Conservation (phyloP, 108 stramenopile genomes). For the Schizochytrium sp. region DNA sequence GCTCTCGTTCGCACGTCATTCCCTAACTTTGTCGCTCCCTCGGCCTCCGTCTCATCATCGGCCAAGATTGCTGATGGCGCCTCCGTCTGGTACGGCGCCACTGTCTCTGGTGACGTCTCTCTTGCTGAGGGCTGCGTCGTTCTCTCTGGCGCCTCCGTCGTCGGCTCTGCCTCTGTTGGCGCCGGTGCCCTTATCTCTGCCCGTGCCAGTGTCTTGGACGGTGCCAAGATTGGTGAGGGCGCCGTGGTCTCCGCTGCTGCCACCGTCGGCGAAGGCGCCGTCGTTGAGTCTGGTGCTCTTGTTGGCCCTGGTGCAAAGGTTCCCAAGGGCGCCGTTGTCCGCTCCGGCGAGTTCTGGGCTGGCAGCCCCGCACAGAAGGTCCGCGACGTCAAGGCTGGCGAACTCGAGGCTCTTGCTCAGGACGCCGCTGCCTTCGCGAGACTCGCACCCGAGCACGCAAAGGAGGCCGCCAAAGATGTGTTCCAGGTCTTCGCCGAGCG, state of each 20-base stretch:
- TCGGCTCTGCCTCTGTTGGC: background rate
- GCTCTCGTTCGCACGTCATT: conserved; percentile 4
- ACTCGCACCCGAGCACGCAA: background rate
- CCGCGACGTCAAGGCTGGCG: background rate
- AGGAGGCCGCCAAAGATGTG: conserved; percentile 31
- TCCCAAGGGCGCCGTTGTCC: background rate
- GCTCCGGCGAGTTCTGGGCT: conserved; percentile 43
- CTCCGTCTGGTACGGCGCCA: conserved; percentile 24
- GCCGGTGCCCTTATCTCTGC: background rate
- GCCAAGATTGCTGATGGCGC: background rate
- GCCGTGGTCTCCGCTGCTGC: conserved; percentile 51
- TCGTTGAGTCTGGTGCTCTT: conserved; percentile 5
- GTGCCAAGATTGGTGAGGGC: conserved; percentile 21
- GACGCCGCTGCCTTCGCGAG: background rate
- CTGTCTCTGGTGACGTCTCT: background rate
- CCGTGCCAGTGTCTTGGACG: conserved; percentile 43
- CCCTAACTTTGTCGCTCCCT: conserved; percentile 10
- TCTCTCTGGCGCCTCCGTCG: background rate
- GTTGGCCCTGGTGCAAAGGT: conserved; percentile 28
- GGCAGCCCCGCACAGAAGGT: conserved; percentile 35
- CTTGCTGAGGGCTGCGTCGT: background rate
- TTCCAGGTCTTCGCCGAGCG: conserved; percentile 24
- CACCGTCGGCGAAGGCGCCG: background rate
- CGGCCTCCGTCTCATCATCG: background rate
- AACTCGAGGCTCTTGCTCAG: conserved; percentile 11